These are phyloP conservation scores for Torulaspora delbrueckii DNA, from an alignment of 805 yeast genomes.

Conservation along the genomic window DNA sequence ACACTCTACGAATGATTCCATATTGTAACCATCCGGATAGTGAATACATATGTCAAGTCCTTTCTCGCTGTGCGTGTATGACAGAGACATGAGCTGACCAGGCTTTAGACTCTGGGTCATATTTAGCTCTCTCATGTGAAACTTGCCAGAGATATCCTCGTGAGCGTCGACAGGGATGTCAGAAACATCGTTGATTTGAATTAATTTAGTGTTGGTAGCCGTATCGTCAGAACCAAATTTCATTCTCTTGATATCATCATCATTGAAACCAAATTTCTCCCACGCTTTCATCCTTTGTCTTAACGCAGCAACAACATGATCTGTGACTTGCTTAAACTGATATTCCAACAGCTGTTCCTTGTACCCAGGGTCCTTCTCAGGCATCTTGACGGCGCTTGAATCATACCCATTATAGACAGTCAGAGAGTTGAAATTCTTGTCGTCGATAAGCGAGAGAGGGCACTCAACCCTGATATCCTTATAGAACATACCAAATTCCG, in stretches of 20 bases:
- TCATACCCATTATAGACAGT: conserved; percentile 22
- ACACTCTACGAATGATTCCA: conserved; percentile 29
- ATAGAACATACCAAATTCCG: conserved; percentile 23
- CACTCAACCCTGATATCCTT: conserved; percentile 27
- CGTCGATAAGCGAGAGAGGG: conserved; percentile 26
- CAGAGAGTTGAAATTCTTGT: conserved; percentile 12
- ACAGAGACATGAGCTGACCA: conserved; percentile 27
- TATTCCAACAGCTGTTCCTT: conserved; percentile 23
- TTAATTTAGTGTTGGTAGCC: conserved; percentile 12
- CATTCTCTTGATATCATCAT: conserved; percentile 31
- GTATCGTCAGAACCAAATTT: conserved; percentile 18
- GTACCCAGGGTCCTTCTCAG: conserved; percentile 14
- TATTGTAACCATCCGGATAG: conserved; percentile 25
- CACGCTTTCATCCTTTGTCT: conserved; percentile 19
- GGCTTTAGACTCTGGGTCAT: conserved; percentile 23
- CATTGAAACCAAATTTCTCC: conserved; percentile 24
- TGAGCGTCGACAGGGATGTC: conserved; percentile 11
- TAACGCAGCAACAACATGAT: conserved; percentile 17
- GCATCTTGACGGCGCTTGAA: conserved; percentile 13
- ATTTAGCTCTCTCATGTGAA: conserved; percentile 20
- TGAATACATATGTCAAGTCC: conserved; percentile 31
- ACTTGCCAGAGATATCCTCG: conserved; percentile 5
- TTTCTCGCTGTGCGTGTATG: conserved; percentile 21
- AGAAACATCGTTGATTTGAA: conserved; percentile 29
- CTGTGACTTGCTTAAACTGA: conserved; percentile 25